phyloP scores from a whole-genome alignment of 805 yeast genomes.

The Candida andamanensis region DNA sequence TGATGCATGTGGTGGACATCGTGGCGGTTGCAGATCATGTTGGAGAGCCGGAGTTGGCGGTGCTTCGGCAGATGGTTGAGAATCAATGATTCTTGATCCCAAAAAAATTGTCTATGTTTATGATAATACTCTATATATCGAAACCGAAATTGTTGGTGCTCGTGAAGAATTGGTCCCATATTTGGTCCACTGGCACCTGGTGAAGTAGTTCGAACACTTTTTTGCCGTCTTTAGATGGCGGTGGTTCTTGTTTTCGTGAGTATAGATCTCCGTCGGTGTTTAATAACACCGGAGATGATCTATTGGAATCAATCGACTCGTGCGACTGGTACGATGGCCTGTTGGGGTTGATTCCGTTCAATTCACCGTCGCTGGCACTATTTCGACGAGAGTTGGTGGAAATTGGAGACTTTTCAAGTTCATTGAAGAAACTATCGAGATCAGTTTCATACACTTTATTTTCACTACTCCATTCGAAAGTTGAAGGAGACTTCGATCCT shows the following conservation, averaged over 20 bases:
- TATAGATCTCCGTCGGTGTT: neutral
- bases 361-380: constrained; percentile 5
- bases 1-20: constrained; percentile 2
- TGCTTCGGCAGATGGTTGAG: too few relatives aligned
- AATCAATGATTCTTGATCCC: constrained; percentile 1
- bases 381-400: constrained; percentile 11
- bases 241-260: neutral
- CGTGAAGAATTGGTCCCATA: constrained; percentile 64
- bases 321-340: too few relatives aligned
- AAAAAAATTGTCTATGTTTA: neutral
- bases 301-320: constrained; percentile 11
- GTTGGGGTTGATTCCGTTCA: constrained; percentile 1
- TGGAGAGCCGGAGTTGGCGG: too few relatives aligned
- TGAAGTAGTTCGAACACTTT: constrained; percentile 55
- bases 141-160: neutral
- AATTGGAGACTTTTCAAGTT: constrained; percentile 12
- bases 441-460: constrained; percentile 7
- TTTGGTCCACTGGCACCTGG: constrained; percentile 59
- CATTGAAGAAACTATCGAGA: constrained; percentile 10
- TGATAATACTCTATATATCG: neutral
- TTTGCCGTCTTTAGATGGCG: constrained; percentile 42
- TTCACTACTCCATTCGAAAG: constrained; percentile 13
- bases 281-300: constrained; percentile 14
- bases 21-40: too few relatives aligned
- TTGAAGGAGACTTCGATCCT: constrained; percentile 2